Evolutionary conservation across 140 eudicot genomes (phyloP), one percentile per base, ranked within the genome.

Genomic region (Ambrosia hybrid): DNA sequence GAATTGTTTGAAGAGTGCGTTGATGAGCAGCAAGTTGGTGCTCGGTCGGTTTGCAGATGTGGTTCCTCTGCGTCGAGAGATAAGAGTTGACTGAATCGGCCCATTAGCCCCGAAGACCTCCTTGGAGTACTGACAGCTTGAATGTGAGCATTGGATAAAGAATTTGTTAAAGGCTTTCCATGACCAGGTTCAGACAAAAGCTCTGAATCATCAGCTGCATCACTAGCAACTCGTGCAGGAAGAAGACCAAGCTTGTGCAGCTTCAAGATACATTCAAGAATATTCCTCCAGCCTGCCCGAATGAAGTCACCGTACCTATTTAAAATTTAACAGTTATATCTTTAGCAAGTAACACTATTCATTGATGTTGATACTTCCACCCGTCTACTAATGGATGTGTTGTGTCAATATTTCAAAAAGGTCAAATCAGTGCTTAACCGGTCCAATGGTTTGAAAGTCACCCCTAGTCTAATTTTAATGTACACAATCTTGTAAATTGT

Each of bases 171-270:
- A 60, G 95, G 92, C 77, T 92, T 92, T 38, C 91, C 96, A 0
- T 80, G 93, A 34, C 80, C 86, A 16, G 94, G 85, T 37, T 91
- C 96, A 17, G 91, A 71, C 41, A 93, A 77, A 67, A 77, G 81
- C 77, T 92, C 98, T 1, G 91, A 83, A 45, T 92, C 98, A 72
- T 92, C 98, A 3, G 98, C 96, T 72, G 98, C 98, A 83, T 92
- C 98, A 75, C 96, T 92, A 65, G 98, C 91, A 63, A 89, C 92
- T 51, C 98, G 92, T 62, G 96, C 98, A 4, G 98, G 98, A 69
- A 92, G 95, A 57, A 92, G 96, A 55, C 96, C 98, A n/a, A 92
- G 91, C 87, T 92, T 92, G 89, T 92, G 96, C 82, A 92, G 76
- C 61, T 87, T 87, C 70, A 92, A 72, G 65, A 89, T 89, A 80